These are phyloP conservation scores for Rosa lucieae DNA, from an alignment of 306 rosid species.

Conservation along the genomic window DNA sequence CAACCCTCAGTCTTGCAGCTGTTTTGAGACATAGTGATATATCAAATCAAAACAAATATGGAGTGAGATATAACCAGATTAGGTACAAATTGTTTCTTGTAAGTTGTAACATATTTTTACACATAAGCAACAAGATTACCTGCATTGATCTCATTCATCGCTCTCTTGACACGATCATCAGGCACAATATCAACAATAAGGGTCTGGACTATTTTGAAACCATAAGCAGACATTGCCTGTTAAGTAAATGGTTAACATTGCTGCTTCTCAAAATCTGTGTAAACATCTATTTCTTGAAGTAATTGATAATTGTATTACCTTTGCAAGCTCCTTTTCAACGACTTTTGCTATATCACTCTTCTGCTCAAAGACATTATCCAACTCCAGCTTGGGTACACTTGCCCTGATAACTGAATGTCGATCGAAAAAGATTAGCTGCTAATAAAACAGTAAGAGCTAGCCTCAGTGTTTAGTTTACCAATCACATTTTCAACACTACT, in stretches of 20 bases:
- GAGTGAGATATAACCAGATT: not conserved
- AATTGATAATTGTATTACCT: constrained; percentile 28
- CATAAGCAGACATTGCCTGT: constrained; percentile 71
- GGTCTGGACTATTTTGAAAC: constrained; percentile 65
- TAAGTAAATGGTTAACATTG: not conserved
- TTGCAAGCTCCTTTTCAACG: constrained; percentile 68
- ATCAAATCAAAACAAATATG: not conserved
- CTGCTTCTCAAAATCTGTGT: not conserved
- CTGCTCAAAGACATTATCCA: constrained; percentile 74
- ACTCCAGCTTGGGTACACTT: constrained; percentile 65
- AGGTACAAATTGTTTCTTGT: no score
- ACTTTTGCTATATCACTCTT: constrained; percentile 64
- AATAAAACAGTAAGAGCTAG: no score
- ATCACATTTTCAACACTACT: no score
- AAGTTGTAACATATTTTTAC: no score
- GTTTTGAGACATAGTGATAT: not conserved
- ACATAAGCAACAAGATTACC: constrained; percentile 27
- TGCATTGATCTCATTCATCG: constrained; percentile 71
- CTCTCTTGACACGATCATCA: constrained; percentile 59
- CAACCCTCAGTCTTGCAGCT: constrained; percentile 70
- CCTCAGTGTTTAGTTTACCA: no score
- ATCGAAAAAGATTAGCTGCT: not conserved
- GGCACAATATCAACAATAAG: constrained; percentile 69
- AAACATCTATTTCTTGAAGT: no score
- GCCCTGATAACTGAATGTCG: constrained; percentile 60